phyloP scores from a whole-genome alignment of 192 early-diverging fungal species.

The Piromyces sp. region DNA sequence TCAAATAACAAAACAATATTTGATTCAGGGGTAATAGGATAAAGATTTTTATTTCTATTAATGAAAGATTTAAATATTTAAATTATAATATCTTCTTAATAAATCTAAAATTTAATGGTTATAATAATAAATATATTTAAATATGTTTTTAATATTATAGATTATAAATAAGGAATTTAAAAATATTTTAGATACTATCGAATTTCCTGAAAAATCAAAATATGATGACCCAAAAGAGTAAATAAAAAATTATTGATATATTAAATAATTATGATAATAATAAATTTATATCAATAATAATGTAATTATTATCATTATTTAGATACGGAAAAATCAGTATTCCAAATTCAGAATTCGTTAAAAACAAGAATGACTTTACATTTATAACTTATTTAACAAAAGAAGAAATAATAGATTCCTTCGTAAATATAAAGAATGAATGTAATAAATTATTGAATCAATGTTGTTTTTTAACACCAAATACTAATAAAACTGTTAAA shows the following conservation, averaged over 20 bases:
- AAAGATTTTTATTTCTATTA: too few relatives aligned
- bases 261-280: too few relatives aligned
- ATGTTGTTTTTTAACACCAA: neutral
- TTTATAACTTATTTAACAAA: neutral
- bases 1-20: neutral
- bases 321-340: neutral
- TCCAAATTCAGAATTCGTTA: neutral
- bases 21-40: neutral
- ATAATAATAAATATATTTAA: too few relatives aligned
- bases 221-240: neutral
- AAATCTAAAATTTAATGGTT: too few relatives aligned
- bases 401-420: neutral
- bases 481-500: constrained; percentile 20
- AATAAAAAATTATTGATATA: neutral
- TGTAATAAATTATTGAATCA: neutral
- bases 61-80: too few relatives aligned
- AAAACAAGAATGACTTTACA: neutral
- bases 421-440: neutral
- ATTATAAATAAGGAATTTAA: neutral
- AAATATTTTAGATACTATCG: neutral
- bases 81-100: too few relatives aligned
- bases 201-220: neutral
- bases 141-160: neutral
- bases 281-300: too few relatives aligned
- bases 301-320: too few relatives aligned